Conservation (phyloP, 371 early-diverging fungal genomes). For the Globomyces sp. region DNA sequence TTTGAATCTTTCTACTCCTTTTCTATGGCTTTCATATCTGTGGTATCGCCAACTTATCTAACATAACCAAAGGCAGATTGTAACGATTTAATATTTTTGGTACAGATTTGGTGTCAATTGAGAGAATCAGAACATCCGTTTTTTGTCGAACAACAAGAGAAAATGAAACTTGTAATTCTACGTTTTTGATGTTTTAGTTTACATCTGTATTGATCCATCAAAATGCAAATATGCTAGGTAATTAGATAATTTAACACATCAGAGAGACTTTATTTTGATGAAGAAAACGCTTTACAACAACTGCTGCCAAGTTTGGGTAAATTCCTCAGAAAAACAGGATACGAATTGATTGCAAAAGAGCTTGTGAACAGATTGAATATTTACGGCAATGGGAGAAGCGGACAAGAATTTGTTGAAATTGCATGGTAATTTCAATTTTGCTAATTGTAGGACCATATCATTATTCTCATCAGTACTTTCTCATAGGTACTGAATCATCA, state of each 20-base stretch:
- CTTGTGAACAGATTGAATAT: slow-evolving; percentile 1
- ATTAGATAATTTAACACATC: neutral
- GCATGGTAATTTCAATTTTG: neutral
- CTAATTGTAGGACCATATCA: neutral
- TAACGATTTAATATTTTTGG: slow-evolving; percentile 9
- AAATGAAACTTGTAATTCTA: neutral
- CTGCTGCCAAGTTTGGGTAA: slow-evolving; percentile 9
- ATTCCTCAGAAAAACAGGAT: neutral
- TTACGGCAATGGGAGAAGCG: neutral
- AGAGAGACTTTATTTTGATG: slow-evolving; percentile 13
- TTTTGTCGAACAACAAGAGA: neutral
- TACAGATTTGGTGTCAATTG: slow-evolving; percentile 16
- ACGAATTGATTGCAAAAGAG: neutral
- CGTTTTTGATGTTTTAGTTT: neutral
- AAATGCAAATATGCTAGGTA: too few relatives aligned
- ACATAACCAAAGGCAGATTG: neutral
- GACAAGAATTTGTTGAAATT: too few relatives aligned
- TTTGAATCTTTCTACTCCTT: neutral
- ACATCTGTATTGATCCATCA: slow-evolving; percentile 2
- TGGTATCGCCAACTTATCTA: neutral
- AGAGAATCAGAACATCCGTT: slow-evolving; percentile 15
- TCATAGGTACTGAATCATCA: neutral
- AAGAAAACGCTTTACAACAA: slow-evolving; percentile 8
- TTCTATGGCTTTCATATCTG: neutral
- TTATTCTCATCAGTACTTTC: neutral